Base-by-base conservation (phyloP, 352 stramenopile species). In the Achlya hypogyna region DNA sequence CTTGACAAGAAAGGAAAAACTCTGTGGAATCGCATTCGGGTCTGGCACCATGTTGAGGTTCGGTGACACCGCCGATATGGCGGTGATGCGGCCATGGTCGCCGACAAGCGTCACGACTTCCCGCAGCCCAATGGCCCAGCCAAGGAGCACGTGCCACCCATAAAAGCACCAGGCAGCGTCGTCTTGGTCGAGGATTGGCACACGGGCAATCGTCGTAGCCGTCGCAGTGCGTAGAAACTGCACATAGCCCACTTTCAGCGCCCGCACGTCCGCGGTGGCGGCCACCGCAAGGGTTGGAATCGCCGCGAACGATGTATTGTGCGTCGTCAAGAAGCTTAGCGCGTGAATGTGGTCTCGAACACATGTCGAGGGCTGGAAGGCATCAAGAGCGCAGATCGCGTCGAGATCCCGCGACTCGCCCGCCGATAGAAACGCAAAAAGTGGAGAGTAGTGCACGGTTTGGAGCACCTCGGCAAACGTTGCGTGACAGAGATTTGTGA, bases 51-150 rank as follows among this genome's bases (percentile, higher is more conserved):
- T 35, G 0, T 6, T 18, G 4, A 28, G 47, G 27, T 10, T n/a
- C 18, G 18, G 10, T 16, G 47, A 65, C 4, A 22, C 1, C 4
- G 34, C 59, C 5, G 59, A 65, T 10, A 65, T 9, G 2, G 29
- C 31, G 8, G 59, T 47, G 10, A 65, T 52, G 5, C 18, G 20
- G 5, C 47, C 59, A 56, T 22, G 23, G 1, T 65, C 59, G 6
- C 59, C 59, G 31, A 27, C 0, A 62, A 65, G 45, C 18, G 59
- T 56, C 9, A 65, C 35, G 23, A 56, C 59, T 65, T 65, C 59
- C 6, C 42, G 59, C 6, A 45, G 25, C 1, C 59, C 59, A 28
- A 45, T 18, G 22, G 28, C 47, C 59, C 59, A 65, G 5, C 18
- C n/a, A 31, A 53, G 56, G 18, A 65, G 22, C 18, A 31, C 53